Evolutionary conservation across 2,329 filamentous ascomycete species (phyloP).

Genomic region (Penicillium palitans): DNA sequence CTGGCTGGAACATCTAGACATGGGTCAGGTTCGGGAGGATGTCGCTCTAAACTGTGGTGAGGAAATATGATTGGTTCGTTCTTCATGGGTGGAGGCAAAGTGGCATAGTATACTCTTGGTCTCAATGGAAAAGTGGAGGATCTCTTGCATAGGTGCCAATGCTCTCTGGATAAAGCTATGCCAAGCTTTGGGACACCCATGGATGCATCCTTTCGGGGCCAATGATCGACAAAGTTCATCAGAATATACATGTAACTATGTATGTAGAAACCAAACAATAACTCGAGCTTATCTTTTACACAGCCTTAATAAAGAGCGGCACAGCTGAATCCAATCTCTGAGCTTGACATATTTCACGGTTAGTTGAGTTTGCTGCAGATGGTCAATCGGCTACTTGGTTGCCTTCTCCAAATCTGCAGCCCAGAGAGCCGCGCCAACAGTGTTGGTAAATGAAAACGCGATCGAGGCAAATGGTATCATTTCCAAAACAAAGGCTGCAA

Average conservation of each 20-base stretch:
- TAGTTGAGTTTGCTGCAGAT: neutral
- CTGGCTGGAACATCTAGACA: neutral
- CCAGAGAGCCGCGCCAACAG: slow-evolving; percentile 91
- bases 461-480: slow-evolving; percentile 81
- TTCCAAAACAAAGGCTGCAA: slow-evolving; percentile 78
- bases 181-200: neutral
- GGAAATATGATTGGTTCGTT: too few species aligned
- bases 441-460: slow-evolving; percentile 86
- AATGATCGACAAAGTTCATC: neutral
- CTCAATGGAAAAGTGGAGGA: neutral
- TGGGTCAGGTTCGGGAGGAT: neutral
- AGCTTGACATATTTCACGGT: neutral
- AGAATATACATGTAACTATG: neutral
- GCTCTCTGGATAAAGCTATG: neutral
- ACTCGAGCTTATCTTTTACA: neutral
- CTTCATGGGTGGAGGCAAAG: neutral
- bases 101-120: neutral
- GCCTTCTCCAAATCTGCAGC: slow-evolving; percentile 75
- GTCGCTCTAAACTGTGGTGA: too few species aligned
- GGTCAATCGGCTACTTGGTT: slow-evolving; percentile 26
- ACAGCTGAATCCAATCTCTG: too few species aligned
- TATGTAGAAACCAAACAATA: neutral
- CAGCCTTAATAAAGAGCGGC: neutral
- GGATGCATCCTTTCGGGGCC: neutral
- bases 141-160: neutral